Conservation (phyloP, 345 rosid genomes). For the Barbarea vulgaris region DNA sequence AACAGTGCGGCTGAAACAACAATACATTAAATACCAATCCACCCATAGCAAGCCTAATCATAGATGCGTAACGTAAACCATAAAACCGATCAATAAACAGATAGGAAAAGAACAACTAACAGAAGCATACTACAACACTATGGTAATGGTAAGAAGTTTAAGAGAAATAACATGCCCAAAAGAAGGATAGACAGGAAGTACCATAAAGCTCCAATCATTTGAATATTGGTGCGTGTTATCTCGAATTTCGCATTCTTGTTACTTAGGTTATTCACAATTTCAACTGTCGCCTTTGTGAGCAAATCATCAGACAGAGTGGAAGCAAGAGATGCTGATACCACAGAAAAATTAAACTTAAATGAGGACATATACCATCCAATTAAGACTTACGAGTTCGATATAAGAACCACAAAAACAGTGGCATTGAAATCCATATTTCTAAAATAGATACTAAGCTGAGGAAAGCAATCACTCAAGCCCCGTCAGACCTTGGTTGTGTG, state of each 20-base stretch:
- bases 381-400: too few relatives aligned
- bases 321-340: too few relatives aligned
- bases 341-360: too few relatives aligned
- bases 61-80: constrained; percentile 1
- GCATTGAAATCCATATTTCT: too few relatives aligned
- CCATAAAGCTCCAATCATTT: constrained; percentile 98
- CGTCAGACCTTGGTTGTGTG: too few relatives aligned
- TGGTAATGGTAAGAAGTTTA: not conserved
- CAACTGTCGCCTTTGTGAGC: too few relatives aligned
- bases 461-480: too few relatives aligned
- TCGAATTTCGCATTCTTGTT: constrained; percentile 74
- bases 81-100: not conserved
- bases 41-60: too few relatives aligned
- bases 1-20: constrained; percentile 79
- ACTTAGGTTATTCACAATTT: constrained; percentile 68
- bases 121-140: not conserved
- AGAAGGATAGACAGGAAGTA: constrained; percentile 37
- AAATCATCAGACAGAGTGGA: too few relatives aligned
- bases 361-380: too few relatives aligned
- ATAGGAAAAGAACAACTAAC: not conserved
- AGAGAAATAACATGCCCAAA: not conserved
- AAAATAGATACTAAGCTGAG: too few relatives aligned
- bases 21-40: constrained; percentile 1
- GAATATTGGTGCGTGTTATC: constrained; percentile 91
- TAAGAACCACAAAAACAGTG: too few relatives aligned